Base-by-base conservation (phyloP, 768 basidiomycete species). In the Tricholoma terreum region DNA sequence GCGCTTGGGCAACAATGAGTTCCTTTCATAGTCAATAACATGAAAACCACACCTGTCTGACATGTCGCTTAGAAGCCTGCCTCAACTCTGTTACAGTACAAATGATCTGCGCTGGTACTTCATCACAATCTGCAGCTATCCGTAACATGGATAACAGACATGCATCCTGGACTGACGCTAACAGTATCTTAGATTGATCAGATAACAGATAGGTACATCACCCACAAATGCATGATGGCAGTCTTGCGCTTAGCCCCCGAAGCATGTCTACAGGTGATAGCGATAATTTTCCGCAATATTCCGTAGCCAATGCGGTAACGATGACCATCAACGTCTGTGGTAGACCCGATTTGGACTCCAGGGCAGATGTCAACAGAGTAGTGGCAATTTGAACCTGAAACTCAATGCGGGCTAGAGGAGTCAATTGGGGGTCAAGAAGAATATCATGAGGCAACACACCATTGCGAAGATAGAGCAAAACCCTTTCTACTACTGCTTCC, bases 81-180 rank as follows among this genome's bases (percentile, higher is more conserved):
- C 76, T 72, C 42, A 86, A 53, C 35, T 71, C 71, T 19, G 70
- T 69, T 10, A 90, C 81, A 12, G 66, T 61, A 21, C 66, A 68
- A 12, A 74, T 61, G 21, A 83, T 75, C 6, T 80, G 71, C 17
- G 73, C 65, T 3, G 86, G 81, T 10, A 87, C 66, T 21, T 79
- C 72, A 9, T 82, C 79, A 63, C 84, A 86, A 17, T 84, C 80
- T 2, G 80, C 82, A 50, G 80, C 75, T 30, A 91, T 60, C 53
- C 89, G 79, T 34, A 92, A 70, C 85, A 93, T 88, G 3, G 85
- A 78, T 31, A 92, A 67, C 30, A 94, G 70, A 58, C 83, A 84
- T 4, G 84, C 84, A 57, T 94, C 91, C 66, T 89, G 87, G 7
- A 92, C 81, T 27, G 85, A 75, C 33, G 80, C 90, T 92, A 59